These are phyloP conservation scores for Priceomyces medius DNA, from an alignment of 805 yeast species.

Conservation along the genomic window DNA sequence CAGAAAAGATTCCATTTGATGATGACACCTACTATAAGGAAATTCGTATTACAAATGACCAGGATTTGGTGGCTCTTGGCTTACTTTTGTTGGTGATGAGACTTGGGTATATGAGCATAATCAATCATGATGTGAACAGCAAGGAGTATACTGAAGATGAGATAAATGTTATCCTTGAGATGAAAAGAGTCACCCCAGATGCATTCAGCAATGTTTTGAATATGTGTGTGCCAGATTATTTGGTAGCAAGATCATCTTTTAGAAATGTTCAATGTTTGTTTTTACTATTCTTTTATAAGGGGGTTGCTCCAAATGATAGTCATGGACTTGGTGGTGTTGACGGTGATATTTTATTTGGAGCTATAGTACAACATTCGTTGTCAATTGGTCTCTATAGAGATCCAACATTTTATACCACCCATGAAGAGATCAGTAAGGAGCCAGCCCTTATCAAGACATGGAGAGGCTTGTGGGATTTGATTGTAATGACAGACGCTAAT, in stretches of 20 bases:
- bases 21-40: slow-evolving; percentile 17
- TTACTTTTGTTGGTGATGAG: slow-evolving; percentile 28
- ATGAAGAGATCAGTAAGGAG: slow-evolving; percentile 29
- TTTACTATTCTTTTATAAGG: slow-evolving; percentile 32
- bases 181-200: slow-evolving; percentile 27
- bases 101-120: slow-evolving; percentile 39
- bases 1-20: slow-evolving; percentile 20
- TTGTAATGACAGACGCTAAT: slow-evolving; percentile 29
- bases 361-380: slow-evolving; percentile 36
- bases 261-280: slow-evolving; percentile 35
- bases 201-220: slow-evolving; percentile 29
- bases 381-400: slow-evolving; percentile 43
- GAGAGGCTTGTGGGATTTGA: slow-evolving; percentile 38
- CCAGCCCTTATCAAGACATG: slow-evolving; percentile 27
- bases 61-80: slow-evolving; percentile 31
- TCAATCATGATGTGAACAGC: slow-evolving; percentile 31
- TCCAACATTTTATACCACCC: slow-evolving; percentile 31
- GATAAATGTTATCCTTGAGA: slow-evolving; percentile 26
- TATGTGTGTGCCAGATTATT: slow-evolving; percentile 34
- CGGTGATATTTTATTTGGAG: slow-evolving; percentile 37
- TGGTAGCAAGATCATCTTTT: slow-evolving; percentile 31
- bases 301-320: slow-evolving; percentile 42
- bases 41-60: slow-evolving; percentile 26
- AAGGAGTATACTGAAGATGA: slow-evolving; percentile 29
- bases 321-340: slow-evolving; percentile 42